These are phyloP conservation scores for Ustilago xerochloae DNA, from an alignment of 1,284 basidiomycete species.

Conservation along the genomic window DNA sequence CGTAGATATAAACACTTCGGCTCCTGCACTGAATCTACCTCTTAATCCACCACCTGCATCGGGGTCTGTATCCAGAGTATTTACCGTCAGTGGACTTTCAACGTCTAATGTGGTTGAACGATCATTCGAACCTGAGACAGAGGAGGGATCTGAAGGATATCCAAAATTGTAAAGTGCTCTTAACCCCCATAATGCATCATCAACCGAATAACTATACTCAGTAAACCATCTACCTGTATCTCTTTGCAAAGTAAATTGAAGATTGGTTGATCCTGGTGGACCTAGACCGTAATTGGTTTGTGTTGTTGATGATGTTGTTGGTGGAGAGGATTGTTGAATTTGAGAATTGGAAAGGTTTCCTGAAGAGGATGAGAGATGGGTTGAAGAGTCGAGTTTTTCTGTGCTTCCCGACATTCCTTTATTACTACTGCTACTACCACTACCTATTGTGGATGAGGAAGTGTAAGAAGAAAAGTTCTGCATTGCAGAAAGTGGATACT, in stretches of 20 bases:
- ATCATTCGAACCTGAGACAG: neutral
- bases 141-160: neutral
- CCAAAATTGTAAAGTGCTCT: slow-evolving; percentile 92
- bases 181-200: slow-evolving; percentile 91
- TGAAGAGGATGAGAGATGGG: neutral
- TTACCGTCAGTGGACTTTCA: neutral
- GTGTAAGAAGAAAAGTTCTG: slow-evolving; percentile 7
- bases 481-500: slow-evolving; percentile 49
- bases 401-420: neutral
- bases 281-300: slow-evolving; percentile 18
- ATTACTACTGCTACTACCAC: neutral
- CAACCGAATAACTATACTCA: slow-evolving; percentile 93
- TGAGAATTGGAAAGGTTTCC: neutral
- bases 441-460: neutral
- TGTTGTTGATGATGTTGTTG: slow-evolving; percentile 5
- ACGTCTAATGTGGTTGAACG: no score
- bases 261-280: slow-evolving; percentile 62
- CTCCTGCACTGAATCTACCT: slow-evolving; percentile 89
- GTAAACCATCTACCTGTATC: slow-evolving; percentile 91
- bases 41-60: slow-evolving; percentile 77
- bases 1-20: slow-evolving; percentile 91
- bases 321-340: slow-evolving; percentile 10
- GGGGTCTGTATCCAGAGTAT: slow-evolving; percentile 70
- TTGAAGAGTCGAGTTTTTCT: slow-evolving; percentile 13
- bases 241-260: slow-evolving; percentile 89